Evolutionary conservation across 2,329 filamentous ascomycete species (phyloP).

Genomic region (Neopestalotiopsis rosae): DNA sequence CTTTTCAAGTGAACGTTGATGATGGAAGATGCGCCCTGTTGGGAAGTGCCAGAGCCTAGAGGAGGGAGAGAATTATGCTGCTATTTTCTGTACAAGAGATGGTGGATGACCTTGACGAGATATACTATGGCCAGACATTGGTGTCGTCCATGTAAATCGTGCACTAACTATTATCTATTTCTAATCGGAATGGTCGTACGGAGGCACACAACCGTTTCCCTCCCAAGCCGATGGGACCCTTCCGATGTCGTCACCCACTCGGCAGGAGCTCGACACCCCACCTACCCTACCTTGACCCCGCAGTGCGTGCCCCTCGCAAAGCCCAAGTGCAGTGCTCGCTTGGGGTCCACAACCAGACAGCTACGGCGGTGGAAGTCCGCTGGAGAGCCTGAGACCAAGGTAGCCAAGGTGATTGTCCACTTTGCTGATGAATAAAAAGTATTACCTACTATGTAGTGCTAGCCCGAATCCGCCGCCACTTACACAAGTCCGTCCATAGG

Average conservation of each 20-base stretch:
- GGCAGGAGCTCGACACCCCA: not conserved
- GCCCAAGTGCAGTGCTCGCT: too few species aligned
- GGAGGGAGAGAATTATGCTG: not conserved
- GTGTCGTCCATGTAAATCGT: not conserved
- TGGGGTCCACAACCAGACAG: not conserved
- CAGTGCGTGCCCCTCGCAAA: not conserved
- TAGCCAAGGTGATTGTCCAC: not conserved
- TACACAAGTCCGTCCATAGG: too few species aligned
- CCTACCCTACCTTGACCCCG: slow-evolving; percentile 4
- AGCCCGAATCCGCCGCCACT: too few species aligned
- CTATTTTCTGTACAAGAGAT: not conserved
- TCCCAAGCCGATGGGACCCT: slow-evolving; percentile 9
- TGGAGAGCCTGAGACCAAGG: not conserved
- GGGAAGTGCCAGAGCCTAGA: not conserved
- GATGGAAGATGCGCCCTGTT: not conserved
- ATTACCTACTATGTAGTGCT: not conserved
- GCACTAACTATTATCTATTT: not conserved
- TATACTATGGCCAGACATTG: not conserved
- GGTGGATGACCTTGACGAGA: not conserved
- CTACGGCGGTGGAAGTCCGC: slow-evolving; percentile 15
- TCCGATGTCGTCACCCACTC: slow-evolving; percentile 14
- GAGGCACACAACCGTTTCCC: slow-evolving; percentile 2
- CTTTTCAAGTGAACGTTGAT: not conserved
- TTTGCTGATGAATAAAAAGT: slow-evolving; percentile 2
- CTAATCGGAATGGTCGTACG: not conserved